Conservation (phyloP, 2,329 filamentous ascomycete genomes). For the Colletotrichum incanum region DNA sequence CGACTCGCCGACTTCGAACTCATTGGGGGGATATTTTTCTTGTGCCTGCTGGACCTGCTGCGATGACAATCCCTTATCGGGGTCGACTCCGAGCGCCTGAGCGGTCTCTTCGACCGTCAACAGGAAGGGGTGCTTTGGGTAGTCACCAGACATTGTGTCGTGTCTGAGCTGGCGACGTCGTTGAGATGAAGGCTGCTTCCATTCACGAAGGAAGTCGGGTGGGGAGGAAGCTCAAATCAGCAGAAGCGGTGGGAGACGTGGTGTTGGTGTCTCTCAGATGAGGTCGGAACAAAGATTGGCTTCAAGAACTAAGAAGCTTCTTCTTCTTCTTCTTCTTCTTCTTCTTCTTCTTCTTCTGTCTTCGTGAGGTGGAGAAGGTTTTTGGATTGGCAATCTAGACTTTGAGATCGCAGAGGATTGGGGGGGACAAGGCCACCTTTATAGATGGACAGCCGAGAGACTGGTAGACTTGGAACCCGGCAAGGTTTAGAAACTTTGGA, state of each 20-base stretch:
- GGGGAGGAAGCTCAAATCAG: background rate
- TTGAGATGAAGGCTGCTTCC: slow-evolving; percentile 16
- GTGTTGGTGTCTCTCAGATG: slow-evolving; percentile 5
- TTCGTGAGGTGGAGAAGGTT: slow-evolving; percentile 25
- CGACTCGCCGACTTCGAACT: slow-evolving; percentile 77
- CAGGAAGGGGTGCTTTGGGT: slow-evolving; percentile 72
- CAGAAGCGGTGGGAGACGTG: background rate
- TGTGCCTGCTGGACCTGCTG: slow-evolving; percentile 72
- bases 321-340: slow-evolving; percentile 23
- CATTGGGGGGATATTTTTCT: slow-evolving; percentile 76
- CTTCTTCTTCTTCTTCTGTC: slow-evolving; percentile 21
- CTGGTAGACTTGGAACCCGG: slow-evolving; percentile 31
- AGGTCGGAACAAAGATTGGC: slow-evolving; percentile 33
- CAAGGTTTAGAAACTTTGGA: slow-evolving; percentile 38
- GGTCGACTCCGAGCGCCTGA: slow-evolving; percentile 72
- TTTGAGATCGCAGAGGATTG: background rate
- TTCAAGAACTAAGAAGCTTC: slow-evolving; percentile 25
- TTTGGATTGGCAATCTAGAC: slow-evolving; percentile 21
- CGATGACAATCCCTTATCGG: slow-evolving; percentile 77
- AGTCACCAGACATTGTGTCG: slow-evolving; percentile 61
- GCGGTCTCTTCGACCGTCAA: slow-evolving; percentile 75
- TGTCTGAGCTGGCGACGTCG: slow-evolving; percentile 36
- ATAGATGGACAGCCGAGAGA: slow-evolving; percentile 33
- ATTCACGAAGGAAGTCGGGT: slow-evolving; percentile 14
- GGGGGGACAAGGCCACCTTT: slow-evolving; percentile 41